Base-by-base conservation (phyloP, 345 rosid species). In the Moringa oleifera region DNA sequence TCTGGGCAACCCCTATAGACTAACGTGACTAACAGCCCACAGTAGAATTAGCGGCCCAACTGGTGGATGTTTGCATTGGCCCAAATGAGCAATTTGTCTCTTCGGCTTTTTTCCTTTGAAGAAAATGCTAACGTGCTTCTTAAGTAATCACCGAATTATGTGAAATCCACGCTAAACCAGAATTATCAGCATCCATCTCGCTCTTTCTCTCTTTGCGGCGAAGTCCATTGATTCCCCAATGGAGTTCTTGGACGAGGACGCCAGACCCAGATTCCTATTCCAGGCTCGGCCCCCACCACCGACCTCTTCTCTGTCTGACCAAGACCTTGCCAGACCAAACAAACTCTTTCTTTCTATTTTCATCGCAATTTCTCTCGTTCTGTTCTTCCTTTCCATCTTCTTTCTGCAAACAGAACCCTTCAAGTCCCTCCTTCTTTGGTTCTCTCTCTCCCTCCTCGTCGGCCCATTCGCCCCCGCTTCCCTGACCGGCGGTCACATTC, bases 211-310 rank as follows among this genome's bases (percentile, higher is more conserved):
- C 47, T 41, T 33, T n/a, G 6, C 37, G 37, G 5, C 11, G 5
- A 33, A 11, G 37, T 11, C 37, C 37, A 33, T 4, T 11, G 11
- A 4, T 33, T 33, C 11, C 47, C 12, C 47, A 9, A 92, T 94
- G 97, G 99, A 94, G 83, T 94, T 86, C 60, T 59, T 72, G 58
- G 99, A 94, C 74, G 99, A 90, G 63, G 97, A 90, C 72, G 68
- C 81, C 1, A 82, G 88, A 59, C 97, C 94, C 22, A 78, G 90
- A 71, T 77, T 90, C 71, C 77, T 86, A 65, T 79, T 90, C 67
- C 94, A 86, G 25, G 79, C 97, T 20, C 86, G 85, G n/a, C n/a
- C n/a, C n/a, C 79, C 79, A 9, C 65, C 64, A 20, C 55, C 71
- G 13, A 54, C 83, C 21, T 71, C 83, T 19, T 70, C 71, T 2